Evolutionary conservation across 768 basidiomycete species (phyloP).

Genomic region (Sistotremastrum suecicum): DNA sequence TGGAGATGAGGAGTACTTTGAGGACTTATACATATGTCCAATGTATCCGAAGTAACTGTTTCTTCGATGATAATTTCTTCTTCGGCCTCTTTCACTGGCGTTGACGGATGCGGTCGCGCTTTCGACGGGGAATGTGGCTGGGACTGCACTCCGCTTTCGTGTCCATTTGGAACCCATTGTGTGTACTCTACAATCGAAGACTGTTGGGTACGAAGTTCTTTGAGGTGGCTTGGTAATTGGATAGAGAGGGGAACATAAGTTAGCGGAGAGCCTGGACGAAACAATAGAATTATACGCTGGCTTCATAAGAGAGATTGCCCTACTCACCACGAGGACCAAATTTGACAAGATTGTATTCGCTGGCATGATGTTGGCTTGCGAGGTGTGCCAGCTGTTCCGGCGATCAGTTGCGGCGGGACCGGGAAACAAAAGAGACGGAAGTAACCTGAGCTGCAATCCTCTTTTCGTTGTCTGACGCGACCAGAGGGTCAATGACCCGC

Average conservation of each 20-base stretch:
- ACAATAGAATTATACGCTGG: not conserved
- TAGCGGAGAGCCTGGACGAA: conserved; percentile 35
- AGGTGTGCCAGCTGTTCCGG: conserved; percentile 32
- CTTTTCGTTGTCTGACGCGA: no score
- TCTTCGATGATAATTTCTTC: not conserved
- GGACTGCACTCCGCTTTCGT: conserved; percentile 35
- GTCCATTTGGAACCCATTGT: no score
- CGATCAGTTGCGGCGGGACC: no score
- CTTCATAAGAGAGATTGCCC: conserved; percentile 1
- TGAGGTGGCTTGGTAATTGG: conserved; percentile 43
- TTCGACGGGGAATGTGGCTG: conserved; percentile 12
- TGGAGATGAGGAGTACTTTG: conserved; percentile 2
- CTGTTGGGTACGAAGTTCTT: conserved; percentile 40
- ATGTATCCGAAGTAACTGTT: not conserved
- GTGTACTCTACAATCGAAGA: conserved; percentile 15
- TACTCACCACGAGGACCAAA: conserved; percentile 33
- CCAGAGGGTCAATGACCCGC: no score
- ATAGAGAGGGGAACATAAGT: conserved; percentile 51
- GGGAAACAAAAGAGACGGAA: no score
- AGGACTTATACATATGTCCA: not conserved
- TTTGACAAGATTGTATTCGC: conserved; percentile 58
- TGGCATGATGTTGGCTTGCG: conserved; percentile 62
- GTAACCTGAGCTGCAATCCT: no score
- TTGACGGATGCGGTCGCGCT: not conserved
- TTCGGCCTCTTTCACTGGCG: not conserved